Conservation (phyloP, 768 basidiomycete species). For the Amanita fuliginea region DNA sequence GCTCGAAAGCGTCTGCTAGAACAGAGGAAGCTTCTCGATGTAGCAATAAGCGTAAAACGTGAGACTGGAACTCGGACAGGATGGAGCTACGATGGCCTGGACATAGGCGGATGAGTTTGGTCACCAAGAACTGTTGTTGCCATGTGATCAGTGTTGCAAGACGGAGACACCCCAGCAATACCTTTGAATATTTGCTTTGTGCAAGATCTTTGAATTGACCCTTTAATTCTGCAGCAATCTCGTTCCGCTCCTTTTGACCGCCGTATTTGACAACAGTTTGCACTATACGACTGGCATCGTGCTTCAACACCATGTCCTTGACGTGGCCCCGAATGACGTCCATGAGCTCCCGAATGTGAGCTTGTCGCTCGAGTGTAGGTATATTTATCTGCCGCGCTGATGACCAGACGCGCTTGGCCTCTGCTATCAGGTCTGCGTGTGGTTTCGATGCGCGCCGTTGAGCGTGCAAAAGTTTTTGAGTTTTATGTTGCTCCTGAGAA, state of each 20-base stretch:
- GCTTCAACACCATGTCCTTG: constrained; percentile 81
- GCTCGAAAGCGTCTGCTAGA: constrained; percentile 81
- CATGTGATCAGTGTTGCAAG: neutral
- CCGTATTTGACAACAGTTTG: constrained; percentile 80
- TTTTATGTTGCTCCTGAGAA: constrained; percentile 59
- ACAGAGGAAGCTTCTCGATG: constrained; percentile 80
- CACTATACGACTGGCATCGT: constrained; percentile 82
- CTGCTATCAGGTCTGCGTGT: constrained; percentile 53
- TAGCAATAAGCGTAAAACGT: constrained; percentile 66
- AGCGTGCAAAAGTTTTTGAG: constrained; percentile 51
- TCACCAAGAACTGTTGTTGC: constrained; percentile 66
- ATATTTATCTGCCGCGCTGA: constrained; percentile 66
- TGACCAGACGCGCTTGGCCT: constrained; percentile 74
- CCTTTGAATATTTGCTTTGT: constrained; percentile 88
- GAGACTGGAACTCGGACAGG: constrained; percentile 65
- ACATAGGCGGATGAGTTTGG: constrained; percentile 69
- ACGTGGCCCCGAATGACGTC: constrained; percentile 68
- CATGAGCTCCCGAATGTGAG: constrained; percentile 68
- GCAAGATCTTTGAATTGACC: constrained; percentile 69
- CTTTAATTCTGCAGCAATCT: constrained; percentile 75
- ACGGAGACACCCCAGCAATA: constrained; percentile 15
- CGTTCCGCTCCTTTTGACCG: constrained; percentile 59
- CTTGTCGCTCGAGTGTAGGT: constrained; percentile 56
- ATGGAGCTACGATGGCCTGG: constrained; percentile 67
- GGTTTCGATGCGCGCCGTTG: constrained; percentile 73